Evolutionary conservation across 768 basidiomycete genomes (phyloP).

Genomic region (Suillus subluteus): DNA sequence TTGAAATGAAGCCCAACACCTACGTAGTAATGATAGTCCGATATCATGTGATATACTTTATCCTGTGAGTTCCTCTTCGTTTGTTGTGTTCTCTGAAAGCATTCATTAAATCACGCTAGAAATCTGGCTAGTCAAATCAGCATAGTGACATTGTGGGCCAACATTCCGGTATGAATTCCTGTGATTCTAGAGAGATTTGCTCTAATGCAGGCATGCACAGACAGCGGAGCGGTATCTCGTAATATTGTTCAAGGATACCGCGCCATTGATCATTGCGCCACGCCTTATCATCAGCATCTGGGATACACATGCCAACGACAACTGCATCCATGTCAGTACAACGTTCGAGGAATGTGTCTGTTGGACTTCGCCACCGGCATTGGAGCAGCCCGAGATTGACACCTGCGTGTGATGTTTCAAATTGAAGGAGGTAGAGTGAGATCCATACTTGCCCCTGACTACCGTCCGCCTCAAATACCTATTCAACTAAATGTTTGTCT

Average conservation of each 20-base stretch:
- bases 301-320: background rate
- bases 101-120: background rate
- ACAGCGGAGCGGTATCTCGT: background rate
- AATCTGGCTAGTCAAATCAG: background rate
- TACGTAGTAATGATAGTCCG: background rate
- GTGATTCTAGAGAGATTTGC: background rate
- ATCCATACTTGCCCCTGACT: background rate
- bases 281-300: background rate
- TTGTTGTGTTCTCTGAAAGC: background rate
- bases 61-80: background rate
- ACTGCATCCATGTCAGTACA: background rate
- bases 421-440: too few relatives aligned
- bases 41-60: background rate
- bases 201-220: background rate
- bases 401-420: too few relatives aligned
- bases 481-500: background rate
- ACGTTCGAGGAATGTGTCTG: background rate
- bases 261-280: background rate
- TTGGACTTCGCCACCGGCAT: background rate
- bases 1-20: background rate
- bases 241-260: background rate
- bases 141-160: background rate
- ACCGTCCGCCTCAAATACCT: background rate
- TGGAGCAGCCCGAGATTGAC: background rate
- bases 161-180: background rate